These are phyloP conservation scores for Craterostigma plantagineum DNA, from an alignment of 257 asterid genomes.

Conservation along the genomic window DNA sequence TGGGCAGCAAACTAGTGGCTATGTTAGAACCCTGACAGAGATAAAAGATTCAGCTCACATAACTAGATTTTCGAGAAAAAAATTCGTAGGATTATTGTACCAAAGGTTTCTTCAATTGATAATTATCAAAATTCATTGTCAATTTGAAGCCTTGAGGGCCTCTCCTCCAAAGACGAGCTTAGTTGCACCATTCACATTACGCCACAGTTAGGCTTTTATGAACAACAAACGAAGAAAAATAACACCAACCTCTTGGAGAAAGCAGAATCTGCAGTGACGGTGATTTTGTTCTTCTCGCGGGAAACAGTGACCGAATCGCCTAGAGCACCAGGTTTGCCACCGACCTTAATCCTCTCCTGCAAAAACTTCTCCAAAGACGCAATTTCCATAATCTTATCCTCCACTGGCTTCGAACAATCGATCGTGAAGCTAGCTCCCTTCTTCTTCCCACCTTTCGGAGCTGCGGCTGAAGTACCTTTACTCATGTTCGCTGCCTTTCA, in stretches of 20 bases:
- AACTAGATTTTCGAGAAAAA: too few species aligned
- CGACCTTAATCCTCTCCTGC: slow-evolving; percentile 17
- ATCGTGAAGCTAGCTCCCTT: slow-evolving; percentile 1
- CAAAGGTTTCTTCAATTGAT: too few species aligned
- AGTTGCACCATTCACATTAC: too few species aligned
- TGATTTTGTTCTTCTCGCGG: slow-evolving; percentile 46
- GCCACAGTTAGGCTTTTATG: too few species aligned
- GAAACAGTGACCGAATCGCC: slow-evolving; percentile 36
- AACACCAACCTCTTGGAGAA: slow-evolving; percentile 37
- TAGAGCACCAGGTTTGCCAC: slow-evolving; percentile 47
- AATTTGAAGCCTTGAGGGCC: too few species aligned
- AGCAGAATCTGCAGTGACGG: slow-evolving; percentile 28
- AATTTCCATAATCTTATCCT: slow-evolving; percentile 52
- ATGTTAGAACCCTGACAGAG: too few species aligned
- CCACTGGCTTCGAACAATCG: slow-evolving; percentile 3
- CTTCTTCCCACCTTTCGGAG: slow-evolving; percentile 52
- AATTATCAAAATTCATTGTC: too few species aligned
- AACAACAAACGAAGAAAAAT: not conserved
- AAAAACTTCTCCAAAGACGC: slow-evolving; percentile 49
- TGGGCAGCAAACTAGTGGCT: too few species aligned
- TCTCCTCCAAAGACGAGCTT: too few species aligned
- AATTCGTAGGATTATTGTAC: too few species aligned
- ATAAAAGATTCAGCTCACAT: too few species aligned
- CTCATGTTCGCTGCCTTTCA: slow-evolving; percentile 23
- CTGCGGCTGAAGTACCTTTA: slow-evolving; percentile 30